Base-by-base conservation (phyloP, 192 early-diverging fungal genomes). In the Allomyces macrogynus region DNA sequence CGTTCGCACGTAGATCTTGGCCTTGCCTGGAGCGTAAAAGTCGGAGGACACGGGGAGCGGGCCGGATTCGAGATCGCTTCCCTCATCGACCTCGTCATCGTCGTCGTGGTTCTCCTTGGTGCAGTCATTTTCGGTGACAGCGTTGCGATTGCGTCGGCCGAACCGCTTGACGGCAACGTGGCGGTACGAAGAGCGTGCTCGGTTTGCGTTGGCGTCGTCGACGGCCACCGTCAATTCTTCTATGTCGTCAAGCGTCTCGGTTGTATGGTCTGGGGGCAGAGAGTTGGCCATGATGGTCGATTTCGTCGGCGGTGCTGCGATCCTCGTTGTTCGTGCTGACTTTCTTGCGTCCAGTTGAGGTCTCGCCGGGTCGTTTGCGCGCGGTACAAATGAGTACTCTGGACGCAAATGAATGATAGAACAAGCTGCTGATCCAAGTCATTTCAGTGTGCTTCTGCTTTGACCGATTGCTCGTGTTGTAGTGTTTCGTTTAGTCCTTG, bases 1-100 rank as follows among this genome's bases (percentile, higher is more conserved):
- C 5, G 75, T 81, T 57, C 77, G 80, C 27, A 81, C 74, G 66
- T 61, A 81, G 14, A 81, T 72, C 11, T 62, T 67, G 11, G 72
- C 76, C 26, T 68, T 68, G 18, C 79, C 79, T n/a, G 79, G 79
- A 60, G 73, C 65, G 61, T 79, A 78, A 54, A 63, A 65, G 25
- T 65, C 65, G 12, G 44, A 16, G 8, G 44, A 54, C 44, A 18
- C 44, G 44, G 10, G 12, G 8, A 16, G 10, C 18, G 10, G 12
- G 44, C 12, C 18, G 10, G 18, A 16, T 54, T 54, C 44, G 18
- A 16, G 10, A 16, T 54, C 44, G 8, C 44, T 11, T 23, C 49
- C 26, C 12, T 57, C 64, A 9, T 43, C 49, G 20, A 67, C 49
- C 12, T 10, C 64, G 20, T 67, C 63, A 43, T 67, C 63, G n/a